These are phyloP conservation scores for Penicillium capsulatum DNA, from an alignment of 2,329 filamentous ascomycete species.

Conservation along the genomic window DNA sequence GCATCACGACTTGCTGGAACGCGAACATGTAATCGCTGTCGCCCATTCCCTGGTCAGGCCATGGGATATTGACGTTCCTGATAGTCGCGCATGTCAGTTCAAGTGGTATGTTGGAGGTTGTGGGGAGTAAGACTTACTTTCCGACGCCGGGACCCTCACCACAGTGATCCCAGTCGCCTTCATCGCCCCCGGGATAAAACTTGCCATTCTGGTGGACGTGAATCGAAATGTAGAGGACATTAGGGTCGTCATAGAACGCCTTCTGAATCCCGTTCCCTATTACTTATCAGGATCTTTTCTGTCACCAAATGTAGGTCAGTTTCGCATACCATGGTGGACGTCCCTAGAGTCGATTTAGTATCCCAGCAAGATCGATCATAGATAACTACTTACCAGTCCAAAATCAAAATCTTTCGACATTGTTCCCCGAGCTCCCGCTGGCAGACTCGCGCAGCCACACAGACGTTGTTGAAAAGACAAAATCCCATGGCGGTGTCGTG, in stretches of 20 bases:
- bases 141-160: constrained; percentile 56
- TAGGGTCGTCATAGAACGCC: constrained; percentile 91
- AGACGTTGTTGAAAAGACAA: constrained; percentile 97
- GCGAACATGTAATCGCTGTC: constrained; percentile 96
- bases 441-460: constrained; percentile 83
- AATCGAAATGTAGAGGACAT: constrained; percentile 90
- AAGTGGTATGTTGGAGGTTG: background rate
- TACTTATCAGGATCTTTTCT: background rate
- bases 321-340: constrained; percentile 57
- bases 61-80: constrained; percentile 65
- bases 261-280: constrained; percentile 91
- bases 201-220: constrained; percentile 79
- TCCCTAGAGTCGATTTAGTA: constrained; percentile 48
- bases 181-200: constrained; percentile 71
- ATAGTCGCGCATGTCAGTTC: background rate
- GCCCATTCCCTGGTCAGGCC: constrained; percentile 72
- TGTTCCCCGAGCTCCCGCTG: constrained; percentile 72
- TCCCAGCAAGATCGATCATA: background rate
- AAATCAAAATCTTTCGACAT: constrained; percentile 84
- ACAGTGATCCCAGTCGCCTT: constrained; percentile 58
- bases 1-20: constrained; percentile 95
- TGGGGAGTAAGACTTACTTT: constrained; percentile 39
- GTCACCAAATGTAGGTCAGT: background rate
- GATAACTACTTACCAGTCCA: constrained; percentile 75
- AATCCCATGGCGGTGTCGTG: constrained; percentile 83